Evolutionary conservation across 106 monocot species (phyloP).

Genomic region (Dendrobium officinale): DNA sequence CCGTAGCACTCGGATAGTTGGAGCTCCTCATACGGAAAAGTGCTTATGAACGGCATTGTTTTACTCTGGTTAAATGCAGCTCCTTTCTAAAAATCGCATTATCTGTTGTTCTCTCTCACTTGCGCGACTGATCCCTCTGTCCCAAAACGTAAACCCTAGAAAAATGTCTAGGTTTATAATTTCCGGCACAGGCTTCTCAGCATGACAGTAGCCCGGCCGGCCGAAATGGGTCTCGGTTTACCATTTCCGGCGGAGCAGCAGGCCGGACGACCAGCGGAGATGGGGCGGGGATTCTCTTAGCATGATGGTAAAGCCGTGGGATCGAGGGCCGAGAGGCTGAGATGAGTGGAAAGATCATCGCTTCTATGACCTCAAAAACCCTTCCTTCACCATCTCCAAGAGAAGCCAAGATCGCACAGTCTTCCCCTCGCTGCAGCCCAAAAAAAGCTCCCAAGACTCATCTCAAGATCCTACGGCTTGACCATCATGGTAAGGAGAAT

Average conservation of each 20-base stretch:
- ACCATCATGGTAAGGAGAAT: constrained; percentile 25
- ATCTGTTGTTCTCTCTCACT: neutral
- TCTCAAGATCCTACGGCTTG: neutral
- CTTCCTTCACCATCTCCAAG: constrained; percentile 11
- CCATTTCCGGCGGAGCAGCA: constrained; percentile 17
- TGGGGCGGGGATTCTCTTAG: no score
- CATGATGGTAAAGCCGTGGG: no score
- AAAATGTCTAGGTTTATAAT: constrained; percentile 20
- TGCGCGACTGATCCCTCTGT: neutral
- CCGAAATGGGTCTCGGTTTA: constrained; percentile 29
- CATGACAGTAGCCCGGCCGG: no score
- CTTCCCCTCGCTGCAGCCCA: constrained; percentile 9
- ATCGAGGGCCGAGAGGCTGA: no score
- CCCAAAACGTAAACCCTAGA: constrained; percentile 17
- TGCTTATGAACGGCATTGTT: no score
- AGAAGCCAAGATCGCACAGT: constrained; percentile 12
- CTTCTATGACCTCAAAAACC: constrained; percentile 29
- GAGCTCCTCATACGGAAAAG: no score
- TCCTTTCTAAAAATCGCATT: neutral
- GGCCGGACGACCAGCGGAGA: constrained; percentile 1
- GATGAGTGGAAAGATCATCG: constrained; percentile 27
- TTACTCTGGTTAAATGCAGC: no score
- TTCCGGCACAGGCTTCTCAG: constrained; percentile 13
- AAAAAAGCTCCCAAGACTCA: neutral
- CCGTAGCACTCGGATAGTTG: no score